A percentile compares a stretch with the other conserved stretches of the same genome.
phyloP scores from a whole-genome alignment of 169 alveolate genomes.

The Plasmodium vivax region DNA sequence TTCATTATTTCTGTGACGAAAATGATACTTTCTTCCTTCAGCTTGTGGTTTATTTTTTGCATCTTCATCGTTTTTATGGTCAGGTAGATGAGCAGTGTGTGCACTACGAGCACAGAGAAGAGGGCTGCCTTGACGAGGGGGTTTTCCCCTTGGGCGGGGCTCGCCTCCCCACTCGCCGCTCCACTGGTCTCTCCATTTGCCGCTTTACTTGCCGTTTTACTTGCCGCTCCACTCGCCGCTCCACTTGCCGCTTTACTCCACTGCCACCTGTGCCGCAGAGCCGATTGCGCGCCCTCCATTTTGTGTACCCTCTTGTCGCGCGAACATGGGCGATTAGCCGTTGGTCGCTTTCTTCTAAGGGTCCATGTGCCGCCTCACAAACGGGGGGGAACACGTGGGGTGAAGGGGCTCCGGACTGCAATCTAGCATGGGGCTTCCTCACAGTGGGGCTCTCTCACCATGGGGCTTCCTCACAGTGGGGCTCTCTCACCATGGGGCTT shows the following conservation, averaged over 20 bases:
- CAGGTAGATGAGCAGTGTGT: constrained; percentile 5
- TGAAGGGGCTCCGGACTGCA: background rate
- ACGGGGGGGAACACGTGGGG: background rate
- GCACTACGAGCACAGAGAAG: constrained; percentile 9
- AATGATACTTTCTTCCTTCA: constrained; percentile 41
- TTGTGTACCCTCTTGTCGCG: background rate
- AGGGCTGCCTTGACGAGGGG: background rate
- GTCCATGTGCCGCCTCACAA: background rate
- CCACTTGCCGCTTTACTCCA: background rate
- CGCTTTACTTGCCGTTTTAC: too few species aligned
- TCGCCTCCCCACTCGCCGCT: background rate
- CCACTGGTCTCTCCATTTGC: background rate
- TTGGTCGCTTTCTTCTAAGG: background rate
- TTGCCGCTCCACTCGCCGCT: background rate
- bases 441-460: too few species aligned
- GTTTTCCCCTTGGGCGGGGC: background rate
- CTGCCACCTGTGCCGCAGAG: background rate
- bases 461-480: background rate
- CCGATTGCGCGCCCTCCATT: background rate
- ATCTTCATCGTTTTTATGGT: constrained; percentile 29
- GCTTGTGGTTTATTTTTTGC: constrained; percentile 20
- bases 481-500: background rate
- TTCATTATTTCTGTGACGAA: constrained; percentile 49
- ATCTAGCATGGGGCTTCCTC: background rate
- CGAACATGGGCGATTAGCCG: background rate